Percentiles rank a stretch among this genome's conserved stretches.
Conservation (phyloP, 2,329 filamentous ascomycete species). For the Colletotrichum zoysiae region DNA sequence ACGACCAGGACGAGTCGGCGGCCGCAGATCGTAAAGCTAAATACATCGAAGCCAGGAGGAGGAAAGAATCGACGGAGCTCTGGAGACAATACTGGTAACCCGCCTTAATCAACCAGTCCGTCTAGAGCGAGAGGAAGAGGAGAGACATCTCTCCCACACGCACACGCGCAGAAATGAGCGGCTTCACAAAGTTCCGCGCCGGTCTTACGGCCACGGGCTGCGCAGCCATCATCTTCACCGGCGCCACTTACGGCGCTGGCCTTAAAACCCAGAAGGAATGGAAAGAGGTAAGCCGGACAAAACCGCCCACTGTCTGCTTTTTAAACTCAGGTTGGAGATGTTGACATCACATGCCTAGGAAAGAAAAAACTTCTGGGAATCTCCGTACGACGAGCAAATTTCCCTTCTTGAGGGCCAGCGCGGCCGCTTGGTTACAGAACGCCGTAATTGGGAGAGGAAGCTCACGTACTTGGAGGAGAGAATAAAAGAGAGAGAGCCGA, state of each 20-base stretch:
- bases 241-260: conserved; percentile 62
- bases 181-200: conserved; percentile 44
- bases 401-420: conserved; percentile 58
- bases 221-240: conserved; percentile 60
- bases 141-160: neutral
- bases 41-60: conserved; percentile 45
- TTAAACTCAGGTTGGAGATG: neutral
- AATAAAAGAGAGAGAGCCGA: conserved; percentile 53
- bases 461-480: conserved; percentile 55
- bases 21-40: conserved; percentile 23
- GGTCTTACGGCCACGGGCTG: conserved; percentile 56
- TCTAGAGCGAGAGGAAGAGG: neutral
- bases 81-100: conserved; percentile 48
- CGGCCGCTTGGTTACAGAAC: conserved; percentile 54
- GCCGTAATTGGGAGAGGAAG: conserved; percentile 57
- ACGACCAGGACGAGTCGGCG: conserved; percentile 2
- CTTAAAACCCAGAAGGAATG: conserved; percentile 63
- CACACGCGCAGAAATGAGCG: conserved; percentile 23
- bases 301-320: neutral
- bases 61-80: conserved; percentile 44
- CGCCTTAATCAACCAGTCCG: neutral
- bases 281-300: conserved; percentile 51
- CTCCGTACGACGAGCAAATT: conserved; percentile 59
- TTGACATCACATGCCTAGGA: conserved; percentile 45
- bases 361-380: conserved; percentile 53